Evolutionary conservation across 768 basidiomycete genomes (phyloP).

Genomic region (Astraeus odoratus): DNA sequence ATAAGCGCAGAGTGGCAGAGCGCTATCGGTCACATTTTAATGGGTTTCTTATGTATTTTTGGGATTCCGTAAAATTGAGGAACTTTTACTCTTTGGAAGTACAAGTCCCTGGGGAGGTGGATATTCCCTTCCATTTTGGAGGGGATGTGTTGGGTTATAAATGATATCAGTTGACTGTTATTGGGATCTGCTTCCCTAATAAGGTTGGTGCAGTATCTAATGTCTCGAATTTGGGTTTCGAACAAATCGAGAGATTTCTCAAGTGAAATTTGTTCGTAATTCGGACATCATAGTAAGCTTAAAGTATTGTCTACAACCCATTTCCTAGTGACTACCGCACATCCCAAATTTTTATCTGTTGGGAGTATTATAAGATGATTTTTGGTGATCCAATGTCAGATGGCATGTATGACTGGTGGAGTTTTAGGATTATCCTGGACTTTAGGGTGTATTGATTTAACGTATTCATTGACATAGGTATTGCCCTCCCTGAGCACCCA

Average conservation of each 20-base stretch:
- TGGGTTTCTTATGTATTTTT: slow-evolving; percentile 1
- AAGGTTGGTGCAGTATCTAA: not conserved
- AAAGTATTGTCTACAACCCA: no score
- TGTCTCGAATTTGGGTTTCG: not conserved
- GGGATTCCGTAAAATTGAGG: no score
- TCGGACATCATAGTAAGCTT: not conserved
- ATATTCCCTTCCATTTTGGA: not conserved
- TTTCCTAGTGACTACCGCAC: no score
- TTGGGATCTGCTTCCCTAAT: not conserved
- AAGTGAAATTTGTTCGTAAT: no score
- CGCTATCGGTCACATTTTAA: slow-evolving; percentile 3
- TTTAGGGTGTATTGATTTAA: no score
- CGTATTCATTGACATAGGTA: not conserved
- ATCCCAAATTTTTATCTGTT: no score
- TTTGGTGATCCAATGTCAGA: no score
- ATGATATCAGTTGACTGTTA: no score
- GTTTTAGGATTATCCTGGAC: no score
- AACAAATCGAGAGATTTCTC: no score
- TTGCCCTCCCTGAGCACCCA: not conserved
- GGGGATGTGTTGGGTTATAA: not conserved
- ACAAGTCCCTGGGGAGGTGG: not conserved
- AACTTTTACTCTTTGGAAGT: not conserved
- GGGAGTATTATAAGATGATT: no score
- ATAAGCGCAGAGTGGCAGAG: slow-evolving; percentile 2
- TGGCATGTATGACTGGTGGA: no score